These are phyloP conservation scores for Pichia exigua DNA, from an alignment of 805 yeast genomes.

Conservation along the genomic window DNA sequence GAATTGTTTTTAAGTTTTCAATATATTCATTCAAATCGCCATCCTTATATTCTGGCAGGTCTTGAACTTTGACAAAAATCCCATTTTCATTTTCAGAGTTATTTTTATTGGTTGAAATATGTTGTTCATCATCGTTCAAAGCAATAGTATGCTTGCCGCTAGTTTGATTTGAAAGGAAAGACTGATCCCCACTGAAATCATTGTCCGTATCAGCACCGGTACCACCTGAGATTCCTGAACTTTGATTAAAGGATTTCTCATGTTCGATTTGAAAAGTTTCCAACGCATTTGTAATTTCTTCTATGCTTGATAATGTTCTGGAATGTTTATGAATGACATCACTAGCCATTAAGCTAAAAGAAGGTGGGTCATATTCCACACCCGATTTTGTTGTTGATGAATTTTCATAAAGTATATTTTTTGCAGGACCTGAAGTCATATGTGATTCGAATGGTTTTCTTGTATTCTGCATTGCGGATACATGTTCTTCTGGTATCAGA, in stretches of 20 bases:
- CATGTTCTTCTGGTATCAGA: not conserved
- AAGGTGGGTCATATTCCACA: slow-evolving; percentile 5
- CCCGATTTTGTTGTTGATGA: not conserved
- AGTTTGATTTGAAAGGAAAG: not conserved
- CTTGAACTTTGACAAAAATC: slow-evolving; percentile 4
- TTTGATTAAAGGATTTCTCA: slow-evolving; percentile 2
- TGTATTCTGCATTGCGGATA: not conserved
- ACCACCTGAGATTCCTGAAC: not conserved
- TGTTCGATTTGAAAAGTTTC: slow-evolving; percentile 10
- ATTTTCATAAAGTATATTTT: not conserved
- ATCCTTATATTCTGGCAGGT: slow-evolving; percentile 8
- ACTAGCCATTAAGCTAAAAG: not conserved
- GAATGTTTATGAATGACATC: slow-evolving; percentile 10
- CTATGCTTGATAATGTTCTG: slow-evolving; percentile 14
- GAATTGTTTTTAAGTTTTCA: slow-evolving; percentile 3
- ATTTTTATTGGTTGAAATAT: too few species aligned
- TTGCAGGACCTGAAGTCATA: not conserved
- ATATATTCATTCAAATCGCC: slow-evolving; percentile 8
- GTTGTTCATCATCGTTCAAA: not conserved
- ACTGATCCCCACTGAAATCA: not conserved
- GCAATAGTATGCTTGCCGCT: not conserved
- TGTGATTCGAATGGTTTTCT: not conserved
- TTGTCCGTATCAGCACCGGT: not conserved
- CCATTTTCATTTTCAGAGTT: not conserved
- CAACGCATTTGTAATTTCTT: slow-evolving; percentile 12